Conservation (phyloP, 495 filamentous ascomycete species). For the Hypoxylon perforatum region DNA sequence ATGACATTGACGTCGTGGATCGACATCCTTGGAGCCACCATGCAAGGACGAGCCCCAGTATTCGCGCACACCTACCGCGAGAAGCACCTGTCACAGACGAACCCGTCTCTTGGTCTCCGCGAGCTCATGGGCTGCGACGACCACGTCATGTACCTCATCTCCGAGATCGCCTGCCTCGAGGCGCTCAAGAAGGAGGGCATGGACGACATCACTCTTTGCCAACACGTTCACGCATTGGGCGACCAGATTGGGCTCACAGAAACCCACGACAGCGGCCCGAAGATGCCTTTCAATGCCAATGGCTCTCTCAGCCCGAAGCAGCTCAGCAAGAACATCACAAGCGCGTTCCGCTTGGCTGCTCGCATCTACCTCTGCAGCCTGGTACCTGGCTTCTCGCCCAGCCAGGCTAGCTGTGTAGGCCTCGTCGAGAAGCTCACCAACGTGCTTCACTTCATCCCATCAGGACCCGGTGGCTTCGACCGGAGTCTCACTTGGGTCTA, state of each 20-base stretch:
- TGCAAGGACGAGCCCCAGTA: conserved; percentile 83
- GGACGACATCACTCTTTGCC: conserved; percentile 84
- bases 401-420: conserved; percentile 73
- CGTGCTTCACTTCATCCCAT: conserved; percentile 80
- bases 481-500: conserved; percentile 93
- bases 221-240: conserved; percentile 83
- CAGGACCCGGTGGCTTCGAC: conserved; percentile 84
- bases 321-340: conserved; percentile 85
- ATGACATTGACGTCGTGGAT: conserved; percentile 97
- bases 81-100: conserved; percentile 79
- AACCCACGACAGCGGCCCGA: conserved; percentile 58
- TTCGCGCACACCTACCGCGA: conserved; percentile 94
- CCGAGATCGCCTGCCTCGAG: conserved; percentile 95
- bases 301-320: conserved; percentile 84
- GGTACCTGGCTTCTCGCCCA: conserved; percentile 84
- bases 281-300: conserved; percentile 68
- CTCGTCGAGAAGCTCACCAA: conserved; percentile 79
- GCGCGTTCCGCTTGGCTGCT: conserved; percentile 89
- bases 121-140: conserved; percentile 99
- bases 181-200: conserved; percentile 84
- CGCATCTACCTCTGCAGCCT: conserved; percentile 95
- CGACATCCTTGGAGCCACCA: conserved; percentile 94
- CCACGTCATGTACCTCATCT: conserved; percentile 97
- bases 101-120: conserved; percentile 76
- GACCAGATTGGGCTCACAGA: conserved; percentile 87